Percentiles rank a stretch among this genome's conserved stretches.
These are phyloP conservation scores for Amanita thiersii DNA, from an alignment of 768 basidiomycete species.

Conservation along the genomic window DNA sequence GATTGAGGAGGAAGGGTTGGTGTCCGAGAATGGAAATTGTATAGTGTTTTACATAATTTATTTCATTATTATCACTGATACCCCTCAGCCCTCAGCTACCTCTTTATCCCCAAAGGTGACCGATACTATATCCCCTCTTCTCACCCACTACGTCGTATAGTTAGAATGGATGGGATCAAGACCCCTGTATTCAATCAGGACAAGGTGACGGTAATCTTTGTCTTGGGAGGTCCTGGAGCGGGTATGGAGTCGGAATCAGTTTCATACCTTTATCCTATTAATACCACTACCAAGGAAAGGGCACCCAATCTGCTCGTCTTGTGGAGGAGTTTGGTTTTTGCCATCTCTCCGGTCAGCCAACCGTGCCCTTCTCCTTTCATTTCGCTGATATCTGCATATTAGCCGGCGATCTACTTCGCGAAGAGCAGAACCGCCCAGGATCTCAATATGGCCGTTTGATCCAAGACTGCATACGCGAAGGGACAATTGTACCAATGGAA, in stretches of 20 bases:
- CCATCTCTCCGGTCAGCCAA: conserved; percentile 78
- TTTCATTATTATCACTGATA: too few relatives aligned
- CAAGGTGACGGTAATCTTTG: conserved; percentile 86
- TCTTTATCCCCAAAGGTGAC: too few relatives aligned
- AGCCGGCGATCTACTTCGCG: conserved; percentile 98
- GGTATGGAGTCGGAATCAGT: conserved; percentile 36
- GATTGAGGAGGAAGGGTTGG: neutral
- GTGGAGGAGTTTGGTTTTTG: conserved; percentile 82
- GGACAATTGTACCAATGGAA: conserved; percentile 92
- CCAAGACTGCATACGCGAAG: conserved; percentile 81
- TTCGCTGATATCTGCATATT: conserved; percentile 10
- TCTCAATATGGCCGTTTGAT: conserved; percentile 82
- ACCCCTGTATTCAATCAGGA: conserved; percentile 48
- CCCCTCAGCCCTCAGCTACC: too few relatives aligned
- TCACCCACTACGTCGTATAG: too few relatives aligned
- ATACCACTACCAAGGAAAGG: conserved; percentile 59
- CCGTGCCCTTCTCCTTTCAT: neutral
- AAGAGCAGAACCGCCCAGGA: conserved; percentile 83
- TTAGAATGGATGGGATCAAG: conserved; percentile 10
- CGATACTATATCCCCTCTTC: too few relatives aligned
- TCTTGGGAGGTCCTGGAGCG: conserved; percentile 95
- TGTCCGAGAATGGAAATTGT: too few relatives aligned
- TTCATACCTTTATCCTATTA: neutral
- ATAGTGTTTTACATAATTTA: too few relatives aligned
- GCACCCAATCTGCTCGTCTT: conserved; percentile 85